Conservation (phyloP, 495 filamentous ascomycete species). For the Lasiosphaeria ovina region DNA sequence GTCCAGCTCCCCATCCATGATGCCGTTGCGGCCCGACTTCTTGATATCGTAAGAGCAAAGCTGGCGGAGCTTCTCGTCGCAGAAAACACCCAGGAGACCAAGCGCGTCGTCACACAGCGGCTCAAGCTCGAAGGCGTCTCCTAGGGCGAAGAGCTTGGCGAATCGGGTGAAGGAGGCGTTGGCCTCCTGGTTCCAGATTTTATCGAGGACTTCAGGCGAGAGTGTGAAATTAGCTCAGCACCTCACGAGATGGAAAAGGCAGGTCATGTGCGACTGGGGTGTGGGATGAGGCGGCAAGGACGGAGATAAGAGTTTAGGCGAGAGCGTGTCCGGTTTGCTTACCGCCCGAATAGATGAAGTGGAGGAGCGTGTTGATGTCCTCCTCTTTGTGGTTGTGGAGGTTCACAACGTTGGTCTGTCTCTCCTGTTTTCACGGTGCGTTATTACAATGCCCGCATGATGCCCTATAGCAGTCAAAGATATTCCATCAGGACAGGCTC, state of each 20-base stretch:
- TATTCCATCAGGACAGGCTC: not conserved
- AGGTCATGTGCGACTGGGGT: not conserved
- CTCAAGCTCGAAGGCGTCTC: conserved; percentile 6
- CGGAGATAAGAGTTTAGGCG: too few species aligned
- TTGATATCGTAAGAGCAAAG: conserved; percentile 15
- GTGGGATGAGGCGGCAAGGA: not conserved
- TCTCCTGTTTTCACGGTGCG: not conserved
- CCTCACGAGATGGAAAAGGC: not conserved
- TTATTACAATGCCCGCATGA: not conserved
- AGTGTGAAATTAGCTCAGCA: not conserved
- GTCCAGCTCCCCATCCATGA: not conserved
- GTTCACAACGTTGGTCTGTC: conserved; percentile 6
- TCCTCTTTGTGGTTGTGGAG: conserved; percentile 2
- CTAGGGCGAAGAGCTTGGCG: conserved; percentile 20
- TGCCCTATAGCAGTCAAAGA: not conserved
- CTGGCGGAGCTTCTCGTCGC: conserved; percentile 16
- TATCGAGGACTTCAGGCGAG: conserved; percentile 13
- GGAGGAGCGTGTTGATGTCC: conserved; percentile 6
- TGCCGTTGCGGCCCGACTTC: conserved; percentile 11
- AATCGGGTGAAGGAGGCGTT: conserved; percentile 10
- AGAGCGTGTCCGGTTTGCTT: not conserved
- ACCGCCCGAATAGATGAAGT: conserved; percentile 21
- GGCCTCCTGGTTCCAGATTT: not conserved
- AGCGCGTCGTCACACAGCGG: conserved; percentile 16
- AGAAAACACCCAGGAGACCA: conserved; percentile 12